Evolutionary conservation across 768 basidiomycete genomes (phyloP), one percentile per base, ranked within the genome.

Genomic region (Boletus sensibilis): DNA sequence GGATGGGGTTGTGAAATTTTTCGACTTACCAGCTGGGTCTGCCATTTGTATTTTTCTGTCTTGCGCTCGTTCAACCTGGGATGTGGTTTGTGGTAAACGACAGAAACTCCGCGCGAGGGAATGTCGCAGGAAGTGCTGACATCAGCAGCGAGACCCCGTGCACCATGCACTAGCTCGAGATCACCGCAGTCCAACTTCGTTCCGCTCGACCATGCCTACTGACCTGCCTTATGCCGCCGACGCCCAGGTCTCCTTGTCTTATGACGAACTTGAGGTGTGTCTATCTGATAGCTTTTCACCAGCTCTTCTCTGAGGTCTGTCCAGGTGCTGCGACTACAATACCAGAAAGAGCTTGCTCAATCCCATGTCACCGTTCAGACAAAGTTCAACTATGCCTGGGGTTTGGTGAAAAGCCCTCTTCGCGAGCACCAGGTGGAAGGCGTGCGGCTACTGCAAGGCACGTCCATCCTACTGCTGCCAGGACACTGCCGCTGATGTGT

Each of bases 301-400:
- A 46, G 41, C 27, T 35, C 39, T 37, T 21, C 18, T 25, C 35
- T 43, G 12, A 57, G 4, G 21, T 38, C 14, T 20, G 20, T 35
- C 9, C 64, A 96, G 94, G 94, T 98, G 5, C 77, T 98, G 41
- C 78, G 87, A 56, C 65, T 81, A 55, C 95, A 98, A 68, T 95
- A 96, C 74, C 83, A 92, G 79, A 93, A 87, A 72, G 96, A 99
- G 71, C 77, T 85, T 20, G 78, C 82, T 1, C 87, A 93, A 60
- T 81, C 84, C 48, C 94, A 96, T 72, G 82, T 97, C 56, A 93
- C 92, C 11, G 82, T 88, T 8, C 97, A 99, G 75, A 96, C 94
- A 39, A 95, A 93, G 71, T 99, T 99, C 79, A 98, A 98, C 76
- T 95, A 89, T 73, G 85, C 92, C 39, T 97, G 96, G 96, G 96